A percentile compares a stretch with the other conserved stretches of the same genome.
phyloP scores from a whole-genome alignment of 2,329 filamentous ascomycete species.

The Parastagonospora avenae region DNA sequence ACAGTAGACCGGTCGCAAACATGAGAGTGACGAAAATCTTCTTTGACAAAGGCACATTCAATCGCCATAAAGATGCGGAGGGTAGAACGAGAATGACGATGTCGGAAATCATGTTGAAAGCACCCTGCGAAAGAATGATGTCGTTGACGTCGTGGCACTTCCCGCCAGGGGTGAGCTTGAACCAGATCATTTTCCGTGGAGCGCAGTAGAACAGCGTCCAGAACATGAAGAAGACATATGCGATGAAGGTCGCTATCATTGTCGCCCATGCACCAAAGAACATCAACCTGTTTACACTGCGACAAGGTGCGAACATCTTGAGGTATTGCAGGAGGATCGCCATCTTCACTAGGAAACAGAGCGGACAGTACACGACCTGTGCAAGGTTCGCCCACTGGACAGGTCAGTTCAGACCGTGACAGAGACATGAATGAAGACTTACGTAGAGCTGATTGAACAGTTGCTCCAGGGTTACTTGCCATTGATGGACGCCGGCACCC shows the following conservation, averaged over 20 bases:
- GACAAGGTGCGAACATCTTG: constrained; percentile 31
- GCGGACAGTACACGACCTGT: constrained; percentile 34
- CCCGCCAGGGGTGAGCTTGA: constrained; percentile 24
- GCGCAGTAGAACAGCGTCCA: constrained; percentile 35
- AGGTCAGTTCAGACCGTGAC: background rate
- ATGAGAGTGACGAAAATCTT: constrained; percentile 31
- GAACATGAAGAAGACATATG: constrained; percentile 31
- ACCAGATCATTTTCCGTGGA: constrained; percentile 32
- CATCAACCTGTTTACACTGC: constrained; percentile 25
- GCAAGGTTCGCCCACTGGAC: constrained; percentile 31
- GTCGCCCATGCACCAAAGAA: constrained; percentile 30
- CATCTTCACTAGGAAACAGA: constrained; percentile 35
- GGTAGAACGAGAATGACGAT: constrained; percentile 32
- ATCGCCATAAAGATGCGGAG: constrained; percentile 24
- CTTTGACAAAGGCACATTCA: constrained; percentile 26
- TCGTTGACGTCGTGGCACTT: constrained; percentile 30
- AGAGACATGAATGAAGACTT: background rate
- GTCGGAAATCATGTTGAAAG: constrained; percentile 35
- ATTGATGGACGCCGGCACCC: constrained; percentile 38
- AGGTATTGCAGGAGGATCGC: constrained; percentile 36
- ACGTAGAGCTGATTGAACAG: constrained; percentile 34
- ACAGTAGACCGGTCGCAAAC: constrained; percentile 34
- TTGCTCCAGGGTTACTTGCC: constrained; percentile 31
- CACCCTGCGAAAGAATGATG: constrained; percentile 27
- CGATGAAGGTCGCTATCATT: constrained; percentile 23